A percentile compares a stretch with the other conserved stretches of the same genome.
These are phyloP conservation scores for Hypoxylon sp. DNA, from an alignment of 2,329 filamentous ascomycete species.

Conservation along the genomic window DNA sequence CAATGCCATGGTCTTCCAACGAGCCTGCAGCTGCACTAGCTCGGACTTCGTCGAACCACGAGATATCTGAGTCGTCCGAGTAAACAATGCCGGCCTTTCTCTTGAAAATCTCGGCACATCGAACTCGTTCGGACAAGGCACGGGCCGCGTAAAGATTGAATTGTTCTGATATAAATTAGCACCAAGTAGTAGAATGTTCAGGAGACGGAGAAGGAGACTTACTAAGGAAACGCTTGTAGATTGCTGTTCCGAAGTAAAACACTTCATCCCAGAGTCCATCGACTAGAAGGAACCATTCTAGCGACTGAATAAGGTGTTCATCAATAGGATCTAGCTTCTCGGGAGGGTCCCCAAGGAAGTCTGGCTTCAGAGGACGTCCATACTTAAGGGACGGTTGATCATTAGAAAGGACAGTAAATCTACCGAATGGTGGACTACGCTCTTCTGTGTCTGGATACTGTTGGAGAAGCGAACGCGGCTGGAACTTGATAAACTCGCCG, in stretches of 20 bases:
- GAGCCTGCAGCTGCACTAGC: slow-evolving; percentile 39
- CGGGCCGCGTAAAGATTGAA: slow-evolving; percentile 67
- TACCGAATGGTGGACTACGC: slow-evolving; percentile 56
- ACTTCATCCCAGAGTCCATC: slow-evolving; percentile 78
- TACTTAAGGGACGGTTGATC: slow-evolving; percentile 64
- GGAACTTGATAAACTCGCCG: slow-evolving; percentile 76
- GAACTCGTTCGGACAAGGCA: slow-evolving; percentile 63
- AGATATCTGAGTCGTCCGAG: slow-evolving; percentile 50
- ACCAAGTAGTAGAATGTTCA: background rate
- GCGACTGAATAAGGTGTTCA: slow-evolving; percentile 76
- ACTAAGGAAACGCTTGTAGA: slow-evolving; percentile 90
- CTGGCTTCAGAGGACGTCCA: slow-evolving; percentile 73
- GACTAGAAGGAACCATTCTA: slow-evolving; percentile 87
- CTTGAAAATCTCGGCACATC: slow-evolving; percentile 62
- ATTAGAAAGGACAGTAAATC: slow-evolving; percentile 65
- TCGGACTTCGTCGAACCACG: slow-evolving; percentile 50
- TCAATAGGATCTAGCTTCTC: slow-evolving; percentile 70
- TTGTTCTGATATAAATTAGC: slow-evolving; percentile 54
- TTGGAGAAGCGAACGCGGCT: slow-evolving; percentile 66
- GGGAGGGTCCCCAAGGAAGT: slow-evolving; percentile 75
- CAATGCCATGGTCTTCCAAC: slow-evolving; percentile 53
- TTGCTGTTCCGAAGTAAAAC: slow-evolving; percentile 73
- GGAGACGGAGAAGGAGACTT: slow-evolving; percentile 55
- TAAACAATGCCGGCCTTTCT: slow-evolving; percentile 49
- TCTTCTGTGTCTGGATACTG: slow-evolving; percentile 56